Evolutionary conservation across 768 basidiomycete species (phyloP).

Genomic region (Dentipellis sp.): DNA sequence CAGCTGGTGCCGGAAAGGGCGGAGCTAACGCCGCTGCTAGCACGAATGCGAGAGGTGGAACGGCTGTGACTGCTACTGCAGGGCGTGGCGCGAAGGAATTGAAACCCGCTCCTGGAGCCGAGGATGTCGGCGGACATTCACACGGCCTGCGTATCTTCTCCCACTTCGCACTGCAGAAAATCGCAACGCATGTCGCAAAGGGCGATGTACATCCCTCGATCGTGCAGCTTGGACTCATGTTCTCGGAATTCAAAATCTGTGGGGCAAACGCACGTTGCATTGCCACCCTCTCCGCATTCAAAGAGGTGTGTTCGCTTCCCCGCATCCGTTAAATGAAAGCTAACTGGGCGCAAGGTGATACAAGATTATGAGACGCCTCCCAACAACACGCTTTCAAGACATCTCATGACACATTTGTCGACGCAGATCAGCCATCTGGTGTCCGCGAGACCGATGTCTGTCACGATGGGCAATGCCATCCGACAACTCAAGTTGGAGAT

Average conservation of each 20-base stretch:
- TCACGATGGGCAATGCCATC: conserved; percentile 92
- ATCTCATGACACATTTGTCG: conserved; percentile 86
- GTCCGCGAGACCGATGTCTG: conserved; percentile 81
- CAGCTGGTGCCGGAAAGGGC: conserved; percentile 2
- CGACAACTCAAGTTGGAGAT: conserved; percentile 94
- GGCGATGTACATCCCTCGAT: conserved; percentile 90
- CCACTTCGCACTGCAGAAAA: conserved; percentile 74
- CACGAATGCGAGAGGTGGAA: background rate
- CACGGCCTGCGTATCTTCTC: conserved; percentile 78
- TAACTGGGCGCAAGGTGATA: conserved; percentile 54
- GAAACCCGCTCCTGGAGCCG: conserved; percentile 19
- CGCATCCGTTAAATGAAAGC: conserved; percentile 9
- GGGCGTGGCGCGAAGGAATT: conserved; percentile 10
- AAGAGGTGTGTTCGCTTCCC: conserved; percentile 51
- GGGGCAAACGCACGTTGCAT: conserved; percentile 96
- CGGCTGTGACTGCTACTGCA: conserved; percentile 12
- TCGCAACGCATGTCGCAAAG: conserved; percentile 40
- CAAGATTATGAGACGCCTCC: conserved; percentile 84
- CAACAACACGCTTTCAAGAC: conserved; percentile 80
- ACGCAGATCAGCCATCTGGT: conserved; percentile 90
- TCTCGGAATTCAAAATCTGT: conserved; percentile 85
- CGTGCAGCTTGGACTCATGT: conserved; percentile 78
- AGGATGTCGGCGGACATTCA: conserved; percentile 29
- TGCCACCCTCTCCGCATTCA: conserved; percentile 84
- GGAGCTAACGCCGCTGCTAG: background rate